Percentiles rank a stretch among this genome's conserved stretches.
Conservation (phyloP, 1,139 yeast genomes). For the Starmera stellimalicola region DNA sequence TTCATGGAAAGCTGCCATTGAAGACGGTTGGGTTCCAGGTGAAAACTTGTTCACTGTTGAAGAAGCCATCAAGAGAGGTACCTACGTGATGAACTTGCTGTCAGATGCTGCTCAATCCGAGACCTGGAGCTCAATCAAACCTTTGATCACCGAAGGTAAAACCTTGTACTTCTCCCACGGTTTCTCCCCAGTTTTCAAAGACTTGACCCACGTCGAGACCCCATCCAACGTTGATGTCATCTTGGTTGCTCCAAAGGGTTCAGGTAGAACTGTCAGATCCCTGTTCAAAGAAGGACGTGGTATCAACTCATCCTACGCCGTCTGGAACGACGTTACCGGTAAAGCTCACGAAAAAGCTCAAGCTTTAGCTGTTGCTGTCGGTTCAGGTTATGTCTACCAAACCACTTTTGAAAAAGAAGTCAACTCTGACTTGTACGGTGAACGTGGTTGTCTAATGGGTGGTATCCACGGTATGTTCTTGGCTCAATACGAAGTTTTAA, state of each 20-base stretch:
- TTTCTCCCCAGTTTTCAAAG: conserved; percentile 98
- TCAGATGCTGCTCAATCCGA: conserved; percentile 99
- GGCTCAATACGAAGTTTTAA: conserved; percentile 98
- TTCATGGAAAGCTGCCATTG: conserved; percentile 98
- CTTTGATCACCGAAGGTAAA: conserved; percentile 92
- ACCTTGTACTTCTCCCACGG: conserved; percentile 99
- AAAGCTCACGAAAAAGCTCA: conserved; percentile 98
- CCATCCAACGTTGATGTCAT: conserved; percentile 94
- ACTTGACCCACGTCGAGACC: conserved; percentile 90
- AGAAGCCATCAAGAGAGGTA: conserved; percentile 89
- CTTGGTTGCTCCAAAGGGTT: conserved; percentile 99
- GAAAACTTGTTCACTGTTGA: conserved; percentile 91
- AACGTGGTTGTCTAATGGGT: conserved; percentile 99
- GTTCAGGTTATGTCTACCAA: conserved; percentile 99
- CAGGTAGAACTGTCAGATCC: conserved; percentile 99
- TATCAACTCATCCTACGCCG: conserved; percentile 98
- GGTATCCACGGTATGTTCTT: conserved; percentile 99
- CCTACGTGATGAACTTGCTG: conserved; percentile 92
- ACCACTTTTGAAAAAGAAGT: conserved; percentile 99
- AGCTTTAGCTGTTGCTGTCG: conserved; percentile 98
- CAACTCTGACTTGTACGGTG: conserved; percentile 98
- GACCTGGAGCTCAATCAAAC: conserved; percentile 85
- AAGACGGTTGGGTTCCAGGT: conserved; percentile 99
- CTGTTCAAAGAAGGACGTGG: conserved; percentile 99
- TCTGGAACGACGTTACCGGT: conserved; percentile 98